Evolutionary conservation across 2,329 filamentous ascomycete species (phyloP).

Genomic region (Trichoderma sp.): DNA sequence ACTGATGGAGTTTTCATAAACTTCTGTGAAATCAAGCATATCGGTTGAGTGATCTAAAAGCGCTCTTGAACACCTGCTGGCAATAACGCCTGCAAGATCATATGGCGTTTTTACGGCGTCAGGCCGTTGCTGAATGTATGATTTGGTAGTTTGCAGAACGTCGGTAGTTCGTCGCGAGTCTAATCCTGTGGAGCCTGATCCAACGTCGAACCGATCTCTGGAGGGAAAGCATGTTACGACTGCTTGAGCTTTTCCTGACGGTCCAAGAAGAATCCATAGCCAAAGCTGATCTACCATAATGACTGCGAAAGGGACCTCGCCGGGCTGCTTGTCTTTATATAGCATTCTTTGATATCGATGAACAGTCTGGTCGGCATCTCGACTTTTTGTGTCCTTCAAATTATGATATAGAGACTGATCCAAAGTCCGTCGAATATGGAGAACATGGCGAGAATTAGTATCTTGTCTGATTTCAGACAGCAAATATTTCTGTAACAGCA

Average conservation of each 20-base stretch:
- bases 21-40: neutral
- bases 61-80: constrained; percentile 5
- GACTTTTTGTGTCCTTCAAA: neutral
- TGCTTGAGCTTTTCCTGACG: neutral
- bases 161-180: neutral
- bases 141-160: neutral
- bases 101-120: neutral
- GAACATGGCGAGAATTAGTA: neutral
- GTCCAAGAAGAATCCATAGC: neutral
- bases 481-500: neutral
- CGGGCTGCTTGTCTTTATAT: neutral
- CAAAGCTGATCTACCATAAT: constrained; percentile 18
- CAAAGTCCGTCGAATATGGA: constrained; percentile 1
- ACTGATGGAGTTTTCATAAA: constrained; percentile 2
- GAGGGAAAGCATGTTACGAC: neutral
- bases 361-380: neutral
- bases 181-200: neutral
- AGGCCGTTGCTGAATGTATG: neutral
- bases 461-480: fast-evolving
- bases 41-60: neutral
- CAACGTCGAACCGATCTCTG: constrained; percentile 1
- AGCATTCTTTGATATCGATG: neutral
- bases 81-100: constrained; percentile 1
- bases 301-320: neutral
- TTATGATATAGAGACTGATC: neutral